These are phyloP conservation scores for Coemansia sp. DNA, from an alignment of 192 early-diverging fungal species.

Conservation along the genomic window DNA sequence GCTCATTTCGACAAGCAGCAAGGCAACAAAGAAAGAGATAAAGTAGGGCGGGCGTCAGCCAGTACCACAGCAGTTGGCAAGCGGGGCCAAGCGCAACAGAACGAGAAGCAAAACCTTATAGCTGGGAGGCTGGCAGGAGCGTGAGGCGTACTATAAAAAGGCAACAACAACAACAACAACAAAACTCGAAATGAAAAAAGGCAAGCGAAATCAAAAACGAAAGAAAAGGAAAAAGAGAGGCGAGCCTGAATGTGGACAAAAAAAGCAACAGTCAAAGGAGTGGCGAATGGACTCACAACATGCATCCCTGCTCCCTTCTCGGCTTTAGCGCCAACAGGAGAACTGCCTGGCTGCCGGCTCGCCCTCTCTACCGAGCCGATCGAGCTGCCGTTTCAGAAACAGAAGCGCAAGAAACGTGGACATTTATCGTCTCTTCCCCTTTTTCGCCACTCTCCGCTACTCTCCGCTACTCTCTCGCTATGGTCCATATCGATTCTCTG, in stretches of 20 bases:
- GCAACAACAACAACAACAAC: neutral
- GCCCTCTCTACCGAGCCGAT: too few species aligned
- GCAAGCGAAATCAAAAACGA: constrained; percentile 2
- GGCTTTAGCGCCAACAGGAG: too few species aligned
- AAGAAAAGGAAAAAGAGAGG: neutral
- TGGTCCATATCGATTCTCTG: constrained; percentile 61
- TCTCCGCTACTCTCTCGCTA: constrained; percentile 7
- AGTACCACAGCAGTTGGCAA: neutral
- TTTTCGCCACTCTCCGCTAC: neutral
- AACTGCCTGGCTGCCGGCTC: too few species aligned
- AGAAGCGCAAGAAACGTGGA: too few species aligned
- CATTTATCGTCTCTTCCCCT: neutral
- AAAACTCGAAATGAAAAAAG: neutral
- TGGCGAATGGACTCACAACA: neutral
- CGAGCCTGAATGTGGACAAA: neutral
- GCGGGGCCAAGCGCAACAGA: neutral
- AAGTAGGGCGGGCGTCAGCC: neutral
- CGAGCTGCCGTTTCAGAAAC: neutral
- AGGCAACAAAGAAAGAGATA: constrained; percentile 1
- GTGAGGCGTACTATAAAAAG: neutral
- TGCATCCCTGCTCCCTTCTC: too few species aligned
- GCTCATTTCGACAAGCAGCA: constrained; percentile 33
- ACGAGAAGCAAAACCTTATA: neutral
- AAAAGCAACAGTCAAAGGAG: neutral
- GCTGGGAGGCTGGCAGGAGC: neutral